Evolutionary conservation across 768 basidiomycete genomes (phyloP).

Genomic region (Myochromella boudieri): DNA sequence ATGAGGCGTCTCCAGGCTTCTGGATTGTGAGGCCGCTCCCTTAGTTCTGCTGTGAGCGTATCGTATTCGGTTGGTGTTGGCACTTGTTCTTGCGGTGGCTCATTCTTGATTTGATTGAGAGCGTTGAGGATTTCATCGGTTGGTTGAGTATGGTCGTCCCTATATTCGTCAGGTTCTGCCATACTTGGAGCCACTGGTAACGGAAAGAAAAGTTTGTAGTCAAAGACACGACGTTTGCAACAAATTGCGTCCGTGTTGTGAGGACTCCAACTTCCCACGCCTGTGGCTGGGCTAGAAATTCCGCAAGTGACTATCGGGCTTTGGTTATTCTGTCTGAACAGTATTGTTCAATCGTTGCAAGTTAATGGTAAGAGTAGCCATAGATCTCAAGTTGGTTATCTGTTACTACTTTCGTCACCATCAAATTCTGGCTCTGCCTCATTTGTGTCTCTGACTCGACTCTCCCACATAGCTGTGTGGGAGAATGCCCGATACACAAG

Average conservation of each 20-base stretch:
- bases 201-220: slow-evolving; percentile 8
- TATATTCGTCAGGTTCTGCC: slow-evolving; percentile 15
- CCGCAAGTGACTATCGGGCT: not conserved
- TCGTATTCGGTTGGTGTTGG: slow-evolving; percentile 70
- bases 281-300: slow-evolving; percentile 4
- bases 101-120: slow-evolving; percentile 27
- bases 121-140: slow-evolving; percentile 35
- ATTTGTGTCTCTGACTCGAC: slow-evolving; percentile 16
- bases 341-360: not conserved
- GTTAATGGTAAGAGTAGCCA: not conserved
- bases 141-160: slow-evolving; percentile 32
- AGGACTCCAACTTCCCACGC: slow-evolving; percentile 7
- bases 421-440: slow-evolving; percentile 9
- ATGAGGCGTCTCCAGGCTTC: slow-evolving; percentile 79
- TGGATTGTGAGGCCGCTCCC: slow-evolving; percentile 71
- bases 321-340: not conserved
- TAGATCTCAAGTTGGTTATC: not conserved
- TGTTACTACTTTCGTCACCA: slow-evolving; percentile 12
- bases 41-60: slow-evolving; percentile 55
- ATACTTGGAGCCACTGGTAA: slow-evolving; percentile 5
- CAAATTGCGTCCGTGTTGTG: not conserved
- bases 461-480: slow-evolving; percentile 3
- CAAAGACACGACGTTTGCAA: not conserved
- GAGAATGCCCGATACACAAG: not conserved
- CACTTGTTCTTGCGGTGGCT: slow-evolving; percentile 23